Conservation (phyloP, 1,284 basidiomycete species). For the Caloboletus inedulis region DNA sequence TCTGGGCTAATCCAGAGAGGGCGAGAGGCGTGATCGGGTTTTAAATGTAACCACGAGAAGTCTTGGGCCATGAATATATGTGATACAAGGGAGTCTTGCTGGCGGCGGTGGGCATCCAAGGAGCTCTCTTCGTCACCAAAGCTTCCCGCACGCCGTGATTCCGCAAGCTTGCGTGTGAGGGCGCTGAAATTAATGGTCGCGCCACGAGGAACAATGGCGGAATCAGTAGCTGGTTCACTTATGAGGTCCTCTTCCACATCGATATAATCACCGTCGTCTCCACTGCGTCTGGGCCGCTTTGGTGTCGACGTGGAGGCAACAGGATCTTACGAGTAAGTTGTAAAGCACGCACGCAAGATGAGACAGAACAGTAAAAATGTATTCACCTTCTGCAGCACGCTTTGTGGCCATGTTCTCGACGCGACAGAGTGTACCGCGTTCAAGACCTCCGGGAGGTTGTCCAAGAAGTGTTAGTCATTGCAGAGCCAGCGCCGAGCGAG, state of each 20-base stretch:
- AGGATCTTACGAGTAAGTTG: slow-evolving; percentile 16
- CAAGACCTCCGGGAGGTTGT: not conserved
- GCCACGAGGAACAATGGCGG: slow-evolving; percentile 57
- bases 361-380: not conserved
- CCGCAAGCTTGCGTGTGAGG: slow-evolving; percentile 69
- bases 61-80: slow-evolving; percentile 80
- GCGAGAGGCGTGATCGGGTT: slow-evolving; percentile 84
- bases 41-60: slow-evolving; percentile 81
- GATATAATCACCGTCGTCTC: slow-evolving; percentile 52
- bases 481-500: not conserved
- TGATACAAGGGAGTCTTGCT: slow-evolving; percentile 71
- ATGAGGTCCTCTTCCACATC: slow-evolving; percentile 54
- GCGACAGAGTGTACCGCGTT: not conserved
- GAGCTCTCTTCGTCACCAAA: slow-evolving; percentile 41
- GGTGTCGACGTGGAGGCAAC: slow-evolving; percentile 33
- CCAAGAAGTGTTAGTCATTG: slow-evolving; percentile 7
- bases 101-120: slow-evolving; percentile 57
- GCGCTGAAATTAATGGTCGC: slow-evolving; percentile 82
- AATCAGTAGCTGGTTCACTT: slow-evolving; percentile 49
- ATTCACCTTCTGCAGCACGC: slow-evolving; percentile 29
- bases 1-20: slow-evolving; percentile 96
- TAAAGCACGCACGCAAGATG: not conserved
- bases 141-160: slow-evolving; percentile 48
- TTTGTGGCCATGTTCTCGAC: slow-evolving; percentile 26
- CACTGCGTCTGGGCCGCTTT: slow-evolving; percentile 51